These are phyloP conservation scores for Cercophora samala DNA, from an alignment of 495 filamentous ascomycete genomes.

Conservation along the genomic window DNA sequence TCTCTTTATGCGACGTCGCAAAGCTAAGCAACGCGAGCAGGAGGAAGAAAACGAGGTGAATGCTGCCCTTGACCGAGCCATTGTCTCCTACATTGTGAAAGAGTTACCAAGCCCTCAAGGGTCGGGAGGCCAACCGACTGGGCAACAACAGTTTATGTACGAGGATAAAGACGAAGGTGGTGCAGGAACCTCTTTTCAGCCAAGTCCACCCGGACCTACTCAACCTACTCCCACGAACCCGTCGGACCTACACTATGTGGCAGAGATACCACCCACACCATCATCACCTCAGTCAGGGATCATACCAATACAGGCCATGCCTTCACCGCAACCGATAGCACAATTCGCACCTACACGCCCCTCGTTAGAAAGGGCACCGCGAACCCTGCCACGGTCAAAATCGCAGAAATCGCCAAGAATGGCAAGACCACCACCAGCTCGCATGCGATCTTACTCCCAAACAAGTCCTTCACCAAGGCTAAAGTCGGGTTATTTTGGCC, in stretches of 20 bases:
- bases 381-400: background rate
- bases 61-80: conserved; percentile 29
- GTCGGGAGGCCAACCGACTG: background rate
- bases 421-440: background rate
- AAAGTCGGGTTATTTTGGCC: background rate
- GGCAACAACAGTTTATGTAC: too few relatives aligned
- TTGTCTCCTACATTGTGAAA: conserved; percentile 33
- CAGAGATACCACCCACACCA: background rate
- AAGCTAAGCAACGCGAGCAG: conserved; percentile 13
- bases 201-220: background rate
- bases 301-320: background rate
- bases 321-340: background rate
- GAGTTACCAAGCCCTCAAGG: conserved; percentile 20
- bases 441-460: background rate
- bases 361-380: background rate
- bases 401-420: background rate
- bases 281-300: background rate
- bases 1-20: conserved; percentile 22
- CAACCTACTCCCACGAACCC: background rate
- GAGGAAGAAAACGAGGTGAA: conserved; percentile 27
- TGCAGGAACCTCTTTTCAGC: background rate
- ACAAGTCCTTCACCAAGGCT: background rate
- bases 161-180: background rate
- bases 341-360: background rate
- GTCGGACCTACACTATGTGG: background rate